phyloP scores from a whole-genome alignment of 2,329 filamentous ascomycete genomes.

The Aplosporella prunicola region DNA sequence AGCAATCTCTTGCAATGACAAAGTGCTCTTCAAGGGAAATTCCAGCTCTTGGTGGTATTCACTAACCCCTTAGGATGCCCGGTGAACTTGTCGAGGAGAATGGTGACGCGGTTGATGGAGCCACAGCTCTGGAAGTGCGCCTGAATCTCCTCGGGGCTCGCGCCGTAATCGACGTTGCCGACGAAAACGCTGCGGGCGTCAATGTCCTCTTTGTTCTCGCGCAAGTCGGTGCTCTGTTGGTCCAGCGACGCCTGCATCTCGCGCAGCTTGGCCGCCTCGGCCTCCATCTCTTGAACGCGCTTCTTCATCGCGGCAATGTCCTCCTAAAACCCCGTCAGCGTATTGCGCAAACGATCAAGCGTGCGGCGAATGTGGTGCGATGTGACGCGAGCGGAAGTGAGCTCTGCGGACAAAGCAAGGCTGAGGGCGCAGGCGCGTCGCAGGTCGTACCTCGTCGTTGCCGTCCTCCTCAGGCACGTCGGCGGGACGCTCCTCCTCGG shows the following conservation, averaged over 20 bases:
- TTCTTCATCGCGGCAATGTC: slow-evolving; percentile 44
- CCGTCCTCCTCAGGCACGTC: slow-evolving; percentile 24
- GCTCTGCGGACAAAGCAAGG: background rate
- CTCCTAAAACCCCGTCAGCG: slow-evolving; percentile 18
- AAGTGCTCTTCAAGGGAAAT: slow-evolving; percentile 20
- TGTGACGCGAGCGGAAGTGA: background rate
- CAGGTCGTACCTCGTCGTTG: slow-evolving; percentile 25
- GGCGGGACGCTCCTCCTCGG: slow-evolving; percentile 15
- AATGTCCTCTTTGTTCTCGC: slow-evolving; percentile 91
- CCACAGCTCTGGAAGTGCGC: slow-evolving; percentile 96
- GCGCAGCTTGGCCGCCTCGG: slow-evolving; percentile 48
- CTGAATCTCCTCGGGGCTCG: slow-evolving; percentile 95
- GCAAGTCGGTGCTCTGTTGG: slow-evolving; percentile 69
- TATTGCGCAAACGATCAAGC: background rate
- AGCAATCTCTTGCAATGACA: background rate
- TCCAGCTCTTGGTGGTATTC: slow-evolving; percentile 29
- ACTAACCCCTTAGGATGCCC: slow-evolving; percentile 97
- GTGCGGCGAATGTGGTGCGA: background rate
- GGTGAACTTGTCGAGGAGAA: slow-evolving; percentile 94
- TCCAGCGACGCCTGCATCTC: slow-evolving; percentile 58
- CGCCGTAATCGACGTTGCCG: slow-evolving; percentile 95
- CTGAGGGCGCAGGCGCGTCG: background rate
- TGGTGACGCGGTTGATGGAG: slow-evolving; percentile 95
- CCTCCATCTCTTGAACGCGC: slow-evolving; percentile 47
- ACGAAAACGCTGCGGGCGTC: slow-evolving; percentile 96